Evolutionary conservation across 805 yeast species (phyloP), one percentile per base, ranked within the genome.

Genomic region (Starmera quercuum): DNA sequence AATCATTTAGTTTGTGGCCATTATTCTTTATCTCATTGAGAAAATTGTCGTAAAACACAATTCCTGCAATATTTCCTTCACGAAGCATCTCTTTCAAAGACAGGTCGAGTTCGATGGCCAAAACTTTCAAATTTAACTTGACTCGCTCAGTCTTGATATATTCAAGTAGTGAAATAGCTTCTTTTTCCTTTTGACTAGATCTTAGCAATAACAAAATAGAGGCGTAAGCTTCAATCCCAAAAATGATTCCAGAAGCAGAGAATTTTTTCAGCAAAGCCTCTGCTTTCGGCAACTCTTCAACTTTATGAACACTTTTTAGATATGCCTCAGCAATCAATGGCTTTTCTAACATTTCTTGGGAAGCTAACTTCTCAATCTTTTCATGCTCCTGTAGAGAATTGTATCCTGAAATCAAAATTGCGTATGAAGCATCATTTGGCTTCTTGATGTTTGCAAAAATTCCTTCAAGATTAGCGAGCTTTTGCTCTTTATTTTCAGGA

Each of bases 41-140:
- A 37, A 73, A 51, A 6, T 50, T 50, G 9, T 57, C 61, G 17
- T 70, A 54, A 4, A 57, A 42, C n/a, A 58, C 52, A 9, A 54
- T 51, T 23, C 63, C 55, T 7, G 75, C 66, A 2, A 56, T 46
- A 37, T 58, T 51, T 8, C 74, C 75, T 23, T 67, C 60, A n/a
- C 57, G 58, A 26, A 56, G 56, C 22, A 64, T 59, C 23, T 57
- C 36, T 48, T 73, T 74, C 57, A 78, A 63, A 41, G 68, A 61
- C 33, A 67, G 54, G 45, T 78, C 77, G 34, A 79, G 63, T 17
- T 78, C 56, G 23, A 71, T 67, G 4, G 87, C 70, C 54, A 73
- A 73, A 3, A 88, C 78, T 13, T 75, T 75, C 30, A 75, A 63
- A 49, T 77, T 83, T 19, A 81, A 80, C 24, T 61, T 46, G 17